Base-by-base conservation (phyloP, 441 rosid species). In the Kokia cookei region DNA sequence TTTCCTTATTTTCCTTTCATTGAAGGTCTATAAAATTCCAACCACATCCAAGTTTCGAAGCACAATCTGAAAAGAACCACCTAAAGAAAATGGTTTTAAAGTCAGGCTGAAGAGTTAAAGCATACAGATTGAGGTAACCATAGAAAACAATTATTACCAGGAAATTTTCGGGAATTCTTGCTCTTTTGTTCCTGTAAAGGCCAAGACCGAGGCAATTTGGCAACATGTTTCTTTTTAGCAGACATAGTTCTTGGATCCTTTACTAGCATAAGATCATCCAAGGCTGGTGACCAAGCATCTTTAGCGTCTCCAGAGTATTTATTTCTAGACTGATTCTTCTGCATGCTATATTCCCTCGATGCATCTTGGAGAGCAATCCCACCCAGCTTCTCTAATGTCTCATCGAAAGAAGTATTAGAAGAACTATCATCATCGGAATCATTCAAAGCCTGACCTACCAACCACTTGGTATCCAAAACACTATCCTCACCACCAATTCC, bases 401-500 rank as follows among this genome's bases (percentile, higher is more conserved):
- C 82, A 65, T 80, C 88, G 77, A 89, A 81, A 63, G 77, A 80
- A 73, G 81, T 78, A 75, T 86, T 84, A 40, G 93, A 85, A 83
- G 91, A 83, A 84, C 80, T 78, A 60, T 79, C 86, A 69, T 81
- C 86, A 65, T 87, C 85, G n/a, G 87, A 86, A n/a, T 80, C 85
- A 74, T 83, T 85, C 57, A 85, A 77, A 45, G 77, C 81, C 70
- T 81, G 75, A 77, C 82, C 82, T 32, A 83, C 85, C 85, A 96
- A 75, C 90, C 86, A 86, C 55, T 82, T 89, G 60, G 91, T 85
- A 79, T 88, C 87, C 74, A 88, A 67, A 73, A 88, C 76, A 70
- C 70, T 82, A 75, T 74, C 83, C 22, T 85, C 84, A 42, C 97
- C 99, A 73, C 99, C 97, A 73, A 92, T 84, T 75, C 98, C 98